phyloP scores from a whole-genome alignment of 108 stramenopile species.

The Stephanodiscus triporus region DNA sequence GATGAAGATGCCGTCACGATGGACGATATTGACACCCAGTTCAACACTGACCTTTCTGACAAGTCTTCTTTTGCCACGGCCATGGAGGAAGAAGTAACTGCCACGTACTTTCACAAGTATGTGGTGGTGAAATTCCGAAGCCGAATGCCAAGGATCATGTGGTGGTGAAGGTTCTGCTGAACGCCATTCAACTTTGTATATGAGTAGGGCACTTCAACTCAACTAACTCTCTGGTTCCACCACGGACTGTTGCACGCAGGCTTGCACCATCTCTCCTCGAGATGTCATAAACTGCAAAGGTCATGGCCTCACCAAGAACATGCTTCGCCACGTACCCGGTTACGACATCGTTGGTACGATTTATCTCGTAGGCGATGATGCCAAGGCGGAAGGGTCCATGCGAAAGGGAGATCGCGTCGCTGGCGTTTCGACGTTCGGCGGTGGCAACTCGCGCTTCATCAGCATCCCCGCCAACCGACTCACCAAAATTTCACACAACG shows the following conservation, averaged over 20 bases:
- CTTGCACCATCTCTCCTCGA: conserved; percentile 64
- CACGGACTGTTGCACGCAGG: conserved; percentile 33
- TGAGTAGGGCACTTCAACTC: neutral
- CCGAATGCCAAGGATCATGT: conserved; percentile 44
- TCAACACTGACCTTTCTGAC: neutral
- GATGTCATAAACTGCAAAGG: conserved; percentile 66
- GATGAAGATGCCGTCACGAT: too few species aligned
- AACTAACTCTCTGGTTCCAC: neutral
- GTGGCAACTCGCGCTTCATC: conserved; percentile 70
- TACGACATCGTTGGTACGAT: conserved; percentile 65
- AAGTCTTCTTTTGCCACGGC: neutral
- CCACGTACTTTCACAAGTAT: conserved; percentile 44
- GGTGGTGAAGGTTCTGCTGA: conserved; percentile 59
- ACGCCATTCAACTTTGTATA: too few species aligned
- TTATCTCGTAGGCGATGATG: conserved; percentile 45
- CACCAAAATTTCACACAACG: conserved; percentile 57
- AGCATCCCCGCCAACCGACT: conserved; percentile 49
- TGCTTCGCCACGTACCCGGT: conserved; percentile 66
- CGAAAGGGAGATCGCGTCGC: conserved; percentile 66
- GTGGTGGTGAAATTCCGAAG: conserved; percentile 47
- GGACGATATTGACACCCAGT: too few species aligned
- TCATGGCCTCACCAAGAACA: conserved; percentile 40
- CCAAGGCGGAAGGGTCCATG: conserved; percentile 24
- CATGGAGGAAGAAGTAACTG: neutral
- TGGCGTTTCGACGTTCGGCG: conserved; percentile 51